These are phyloP conservation scores for Microdochium nivale DNA, from an alignment of 2,329 filamentous ascomycete species.

Conservation along the genomic window DNA sequence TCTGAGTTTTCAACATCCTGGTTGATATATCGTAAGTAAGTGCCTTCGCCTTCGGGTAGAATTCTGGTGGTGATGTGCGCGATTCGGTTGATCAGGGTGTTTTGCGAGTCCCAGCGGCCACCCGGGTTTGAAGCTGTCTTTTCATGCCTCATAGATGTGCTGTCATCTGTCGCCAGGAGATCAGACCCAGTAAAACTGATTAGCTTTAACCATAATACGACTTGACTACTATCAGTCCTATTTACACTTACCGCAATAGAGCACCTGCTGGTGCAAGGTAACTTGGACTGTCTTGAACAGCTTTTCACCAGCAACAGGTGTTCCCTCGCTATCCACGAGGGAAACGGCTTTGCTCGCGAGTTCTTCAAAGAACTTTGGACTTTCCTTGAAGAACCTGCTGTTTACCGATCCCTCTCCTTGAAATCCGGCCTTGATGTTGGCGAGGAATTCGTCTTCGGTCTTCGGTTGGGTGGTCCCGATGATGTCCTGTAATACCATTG, in stretches of 20 bases:
- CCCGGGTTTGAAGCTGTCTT: not conserved
- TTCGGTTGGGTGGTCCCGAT: not conserved
- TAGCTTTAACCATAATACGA: not conserved
- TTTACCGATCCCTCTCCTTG: not conserved
- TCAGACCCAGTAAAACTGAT: not conserved
- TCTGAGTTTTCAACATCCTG: constrained; percentile 2
- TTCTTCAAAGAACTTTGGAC: constrained; percentile 2
- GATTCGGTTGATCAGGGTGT: constrained; percentile 5
- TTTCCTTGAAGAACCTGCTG: constrained; percentile 2
- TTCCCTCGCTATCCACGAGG: not conserved
- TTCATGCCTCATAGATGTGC: constrained; percentile 7
- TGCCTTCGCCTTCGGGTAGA: constrained; percentile 9
- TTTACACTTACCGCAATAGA: constrained; percentile 9
- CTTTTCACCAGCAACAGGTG: constrained; percentile 1
- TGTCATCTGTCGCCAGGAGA: constrained; percentile 7
- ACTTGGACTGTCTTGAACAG: constrained; percentile 3
- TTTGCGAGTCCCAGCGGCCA: constrained; percentile 7
- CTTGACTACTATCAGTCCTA: not conserved
- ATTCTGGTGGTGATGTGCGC: constrained; percentile 7
- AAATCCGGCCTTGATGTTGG: not conserved
- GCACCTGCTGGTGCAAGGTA: constrained; percentile 8
- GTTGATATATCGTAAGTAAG: constrained; percentile 10
- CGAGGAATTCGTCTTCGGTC: constrained; percentile 2
- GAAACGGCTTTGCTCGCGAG: not conserved
- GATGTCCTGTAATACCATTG: not conserved